These are phyloP conservation scores for Penicillium freii DNA, from an alignment of 2,329 filamentous ascomycete species.

Conservation along the genomic window DNA sequence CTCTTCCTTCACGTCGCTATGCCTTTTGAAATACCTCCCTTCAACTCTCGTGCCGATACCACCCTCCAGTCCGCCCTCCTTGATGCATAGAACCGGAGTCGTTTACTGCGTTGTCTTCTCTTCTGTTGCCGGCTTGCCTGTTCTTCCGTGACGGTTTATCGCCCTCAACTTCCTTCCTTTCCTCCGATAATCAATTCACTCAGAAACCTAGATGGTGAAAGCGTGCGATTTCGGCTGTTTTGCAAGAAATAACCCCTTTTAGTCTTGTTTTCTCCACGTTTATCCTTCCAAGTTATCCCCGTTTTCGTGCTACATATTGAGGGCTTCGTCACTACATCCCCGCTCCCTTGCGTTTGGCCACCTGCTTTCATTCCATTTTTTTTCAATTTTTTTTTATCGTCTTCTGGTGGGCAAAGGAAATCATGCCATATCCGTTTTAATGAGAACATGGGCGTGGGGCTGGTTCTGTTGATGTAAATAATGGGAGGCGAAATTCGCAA, in stretches of 20 bases:
- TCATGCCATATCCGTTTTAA: constrained; percentile 35
- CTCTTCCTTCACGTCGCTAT: constrained; percentile 29
- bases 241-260: constrained; percentile 24
- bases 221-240: constrained; percentile 21
- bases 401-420: constrained; percentile 24
- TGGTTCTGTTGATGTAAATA: constrained; percentile 37
- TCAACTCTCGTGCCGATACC: constrained; percentile 25
- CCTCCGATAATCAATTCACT: constrained; percentile 20
- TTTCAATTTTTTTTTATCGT: constrained; percentile 14
- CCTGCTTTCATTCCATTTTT: constrained; percentile 12
- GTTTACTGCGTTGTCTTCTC: constrained; percentile 32
- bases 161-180: constrained; percentile 20
- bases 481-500: constrained; percentile 23
- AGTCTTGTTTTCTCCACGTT: constrained; percentile 18
- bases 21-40: constrained; percentile 25
- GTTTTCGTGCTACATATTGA: constrained; percentile 10
- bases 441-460: constrained; percentile 35
- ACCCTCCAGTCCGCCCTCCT: constrained; percentile 22
- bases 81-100: constrained; percentile 42
- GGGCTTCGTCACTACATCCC: constrained; percentile 12
- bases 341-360: constrained; percentile 16
- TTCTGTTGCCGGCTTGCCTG: constrained; percentile 22
- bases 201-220: constrained; percentile 36
- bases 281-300: constrained; percentile 4
- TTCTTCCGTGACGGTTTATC: constrained; percentile 16